phyloP scores from a whole-genome alignment of 2,329 filamentous ascomycete genomes.

The Tolypocladium capitatum region DNA sequence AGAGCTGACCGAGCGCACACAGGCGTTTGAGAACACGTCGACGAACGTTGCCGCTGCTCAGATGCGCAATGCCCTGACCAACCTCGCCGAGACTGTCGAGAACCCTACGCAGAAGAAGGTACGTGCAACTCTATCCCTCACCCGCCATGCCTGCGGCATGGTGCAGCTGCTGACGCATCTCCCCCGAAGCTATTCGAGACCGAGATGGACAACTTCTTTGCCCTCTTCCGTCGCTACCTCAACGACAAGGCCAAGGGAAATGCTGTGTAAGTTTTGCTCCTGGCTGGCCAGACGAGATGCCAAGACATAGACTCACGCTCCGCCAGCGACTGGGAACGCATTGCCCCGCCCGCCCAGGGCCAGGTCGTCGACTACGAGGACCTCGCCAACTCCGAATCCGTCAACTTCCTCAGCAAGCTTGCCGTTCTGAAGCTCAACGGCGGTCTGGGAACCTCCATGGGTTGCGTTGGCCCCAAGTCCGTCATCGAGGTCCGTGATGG shows the following conservation, averaged over 20 bases:
- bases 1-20: constrained; percentile 13
- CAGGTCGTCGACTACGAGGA: constrained; percentile 94
- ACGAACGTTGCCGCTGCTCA: constrained; percentile 96
- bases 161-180: not conserved
- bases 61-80: constrained; percentile 96
- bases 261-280: constrained; percentile 46
- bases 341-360: constrained; percentile 79
- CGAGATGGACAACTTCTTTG: constrained; percentile 99
- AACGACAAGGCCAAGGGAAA: constrained; percentile 99
- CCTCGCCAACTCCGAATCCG: constrained; percentile 77
- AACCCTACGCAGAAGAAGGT: constrained; percentile 78
- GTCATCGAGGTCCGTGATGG: constrained; percentile 98
- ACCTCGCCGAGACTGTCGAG: constrained; percentile 77
- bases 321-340: constrained; percentile 84
- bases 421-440: constrained; percentile 98
- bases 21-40: constrained; percentile 99
- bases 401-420: constrained; percentile 91
- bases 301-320: constrained; percentile 7
- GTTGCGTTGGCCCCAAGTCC: constrained; percentile 97
- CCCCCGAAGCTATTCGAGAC: constrained; percentile 72
- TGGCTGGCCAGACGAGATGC: not conserved
- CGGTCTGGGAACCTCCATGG: constrained; percentile 98
- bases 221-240: constrained; percentile 92
- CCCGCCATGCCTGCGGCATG: not conserved
- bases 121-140: constrained; percentile 13